Conservation (phyloP, 1,284 basidiomycete species). For the Sporisorium iseilematis-ciliati region DNA sequence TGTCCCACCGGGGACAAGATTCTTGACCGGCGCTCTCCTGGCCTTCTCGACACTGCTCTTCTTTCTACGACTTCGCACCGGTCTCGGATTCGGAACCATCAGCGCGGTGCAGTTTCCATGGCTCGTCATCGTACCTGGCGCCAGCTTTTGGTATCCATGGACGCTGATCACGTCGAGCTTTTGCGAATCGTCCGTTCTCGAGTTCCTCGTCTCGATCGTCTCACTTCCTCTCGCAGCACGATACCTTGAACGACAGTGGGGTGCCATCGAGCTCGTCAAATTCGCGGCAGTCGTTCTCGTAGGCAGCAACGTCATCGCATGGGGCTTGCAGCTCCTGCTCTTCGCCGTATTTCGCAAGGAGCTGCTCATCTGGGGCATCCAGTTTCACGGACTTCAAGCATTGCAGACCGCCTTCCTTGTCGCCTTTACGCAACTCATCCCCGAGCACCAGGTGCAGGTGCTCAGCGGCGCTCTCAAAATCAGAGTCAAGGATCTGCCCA, state of each 20-base stretch:
- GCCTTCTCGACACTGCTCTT: conserved; percentile 45
- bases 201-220: conserved; percentile 83
- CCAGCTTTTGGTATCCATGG: conserved; percentile 87
- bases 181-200: conserved; percentile 84
- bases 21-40: conserved; percentile 45
- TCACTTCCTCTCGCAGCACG: conserved; percentile 84
- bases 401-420: conserved; percentile 91
- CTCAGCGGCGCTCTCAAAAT: conserved; percentile 82
- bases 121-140: conserved; percentile 86
- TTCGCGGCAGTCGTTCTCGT: conserved; percentile 80
- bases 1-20: conserved; percentile 40
- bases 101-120: conserved; percentile 76
- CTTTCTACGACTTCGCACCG: conserved; percentile 52
- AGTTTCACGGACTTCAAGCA: conserved; percentile 91
- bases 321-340: conserved; percentile 57
- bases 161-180: conserved; percentile 87
- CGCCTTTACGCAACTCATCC: conserved; percentile 95
- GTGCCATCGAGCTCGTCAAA: conserved; percentile 83
- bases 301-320: conserved; percentile 62
- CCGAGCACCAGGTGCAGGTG: conserved; percentile 95
- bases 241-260: conserved; percentile 95
- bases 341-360: conserved; percentile 61
- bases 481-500: conserved; percentile 92
- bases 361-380: conserved; percentile 76
- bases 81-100: conserved; percentile 69